Conservation (phyloP, 192 early-diverging fungal species). For the Chytriomyces confervae region DNA sequence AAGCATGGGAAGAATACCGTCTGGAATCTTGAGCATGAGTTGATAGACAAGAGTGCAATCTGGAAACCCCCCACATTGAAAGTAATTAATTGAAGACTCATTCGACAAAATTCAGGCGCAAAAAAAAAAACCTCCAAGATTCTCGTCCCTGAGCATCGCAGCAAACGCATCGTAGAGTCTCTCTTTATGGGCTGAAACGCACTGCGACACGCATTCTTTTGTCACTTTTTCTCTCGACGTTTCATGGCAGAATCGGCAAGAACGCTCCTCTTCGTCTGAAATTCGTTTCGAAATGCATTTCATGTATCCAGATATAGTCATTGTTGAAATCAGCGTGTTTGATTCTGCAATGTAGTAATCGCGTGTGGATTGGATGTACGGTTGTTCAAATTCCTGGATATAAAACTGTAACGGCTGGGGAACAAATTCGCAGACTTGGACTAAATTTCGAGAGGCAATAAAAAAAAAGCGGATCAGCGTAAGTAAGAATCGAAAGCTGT, state of each 20-base stretch:
- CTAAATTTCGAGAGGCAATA: conserved; percentile 35
- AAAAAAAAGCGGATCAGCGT: background rate
- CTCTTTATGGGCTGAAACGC: conserved; percentile 68
- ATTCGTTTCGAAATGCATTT: conserved; percentile 61
- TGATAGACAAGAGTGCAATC: conserved; percentile 72
- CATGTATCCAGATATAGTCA: conserved; percentile 76
- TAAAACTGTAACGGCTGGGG: conserved; percentile 73
- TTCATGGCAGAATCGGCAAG: conserved; percentile 64
- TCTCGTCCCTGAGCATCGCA: conserved; percentile 68
- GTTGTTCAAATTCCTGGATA: conserved; percentile 78
- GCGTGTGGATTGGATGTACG: conserved; percentile 69
- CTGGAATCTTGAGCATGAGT: conserved; percentile 67
- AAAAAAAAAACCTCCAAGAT: conserved; percentile 65
- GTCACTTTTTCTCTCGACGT: conserved; percentile 73
- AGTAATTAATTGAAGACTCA: no score
- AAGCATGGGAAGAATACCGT: conserved; percentile 66
- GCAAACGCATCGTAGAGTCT: conserved; percentile 73
- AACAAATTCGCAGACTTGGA: conserved; percentile 65
- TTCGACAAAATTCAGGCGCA: background rate
- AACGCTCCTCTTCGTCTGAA: conserved; percentile 67
- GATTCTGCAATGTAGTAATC: conserved; percentile 76
- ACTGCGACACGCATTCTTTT: conserved; percentile 77
- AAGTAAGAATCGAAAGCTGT: conserved; percentile 5
- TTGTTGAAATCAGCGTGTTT: conserved; percentile 56
- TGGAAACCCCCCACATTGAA: background rate